Conservation (phyloP, 75 land plant genomes). For the Cupressus sempervirens region DNA sequence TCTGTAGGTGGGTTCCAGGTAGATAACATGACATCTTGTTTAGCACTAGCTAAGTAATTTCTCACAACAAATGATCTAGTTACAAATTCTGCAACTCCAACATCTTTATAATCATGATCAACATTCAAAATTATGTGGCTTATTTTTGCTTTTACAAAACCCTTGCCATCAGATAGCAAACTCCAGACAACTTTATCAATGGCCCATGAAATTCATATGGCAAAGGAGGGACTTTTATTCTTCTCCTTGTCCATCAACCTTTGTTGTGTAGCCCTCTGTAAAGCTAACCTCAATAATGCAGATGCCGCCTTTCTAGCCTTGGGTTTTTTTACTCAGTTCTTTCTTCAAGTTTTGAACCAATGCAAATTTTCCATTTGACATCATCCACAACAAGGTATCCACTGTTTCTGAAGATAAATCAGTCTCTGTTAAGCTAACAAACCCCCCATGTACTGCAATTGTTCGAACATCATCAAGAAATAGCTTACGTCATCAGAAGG, state of each 20-base stretch:
- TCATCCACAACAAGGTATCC: conserved; percentile 71
- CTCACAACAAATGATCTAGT: conserved; percentile 89
- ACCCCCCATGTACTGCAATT: conserved; percentile 40
- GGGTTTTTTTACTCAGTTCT: conserved; percentile 47
- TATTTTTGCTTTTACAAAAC: conserved; percentile 94
- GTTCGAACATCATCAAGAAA: conserved; percentile 63
- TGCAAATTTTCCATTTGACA: conserved; percentile 43
- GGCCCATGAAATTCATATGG: conserved; percentile 92
- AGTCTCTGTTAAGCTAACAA: conserved; percentile 10
- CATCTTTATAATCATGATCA: conserved; percentile 94
- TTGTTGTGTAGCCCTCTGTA: conserved; percentile 88
- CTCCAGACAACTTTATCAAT: conserved; percentile 91
- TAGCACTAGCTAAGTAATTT: conserved; percentile 77
- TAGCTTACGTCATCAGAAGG: no score
- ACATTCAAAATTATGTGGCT: conserved; percentile 89
- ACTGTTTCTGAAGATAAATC: conserved; percentile 24
- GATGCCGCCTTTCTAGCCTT: conserved; percentile 69
- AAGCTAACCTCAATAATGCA: conserved; percentile 58
- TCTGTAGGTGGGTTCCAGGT: conserved; percentile 98
- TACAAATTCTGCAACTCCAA: conserved; percentile 85
- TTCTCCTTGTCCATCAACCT: conserved; percentile 91
- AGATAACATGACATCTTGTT: conserved; percentile 79
- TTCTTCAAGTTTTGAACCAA: conserved; percentile 63
- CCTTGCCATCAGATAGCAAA: conserved; percentile 93
- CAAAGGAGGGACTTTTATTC: conserved; percentile 91